Percentiles rank a stretch among this genome's conserved stretches.
These are phyloP conservation scores for Zygnema circumcarinatum DNA, from an alignment of 139 green algal genomes.

Conservation along the genomic window DNA sequence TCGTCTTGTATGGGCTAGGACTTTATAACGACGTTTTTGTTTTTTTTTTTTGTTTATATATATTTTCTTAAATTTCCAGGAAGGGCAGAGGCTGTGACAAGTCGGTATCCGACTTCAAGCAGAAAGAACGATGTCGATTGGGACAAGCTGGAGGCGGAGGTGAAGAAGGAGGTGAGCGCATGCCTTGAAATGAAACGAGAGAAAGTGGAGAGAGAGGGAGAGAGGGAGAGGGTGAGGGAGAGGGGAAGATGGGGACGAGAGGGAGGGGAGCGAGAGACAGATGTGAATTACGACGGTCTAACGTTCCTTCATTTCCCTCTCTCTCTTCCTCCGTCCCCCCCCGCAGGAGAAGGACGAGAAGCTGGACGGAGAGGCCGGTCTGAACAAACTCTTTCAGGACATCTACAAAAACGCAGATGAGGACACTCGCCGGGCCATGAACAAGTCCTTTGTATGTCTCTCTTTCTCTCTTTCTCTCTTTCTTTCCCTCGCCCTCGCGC, in stretches of 20 bases:
- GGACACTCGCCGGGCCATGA: slow-evolving; percentile 93
- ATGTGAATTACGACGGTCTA: no score
- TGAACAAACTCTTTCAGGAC: slow-evolving; percentile 81
- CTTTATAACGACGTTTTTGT: slow-evolving; percentile 1
- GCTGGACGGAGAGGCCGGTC: slow-evolving; percentile 78
- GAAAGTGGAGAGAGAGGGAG: no score
- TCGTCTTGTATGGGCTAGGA: not conserved
- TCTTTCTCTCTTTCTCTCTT: slow-evolving; percentile 35
- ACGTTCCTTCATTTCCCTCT: no score
- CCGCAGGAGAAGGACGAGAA: slow-evolving; percentile 86
- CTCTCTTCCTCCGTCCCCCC: no score
- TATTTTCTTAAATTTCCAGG: not conserved
- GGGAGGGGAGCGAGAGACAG: no score
- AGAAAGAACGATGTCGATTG: slow-evolving; percentile 48
- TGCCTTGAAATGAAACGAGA: no score
- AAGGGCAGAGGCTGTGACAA: not conserved
- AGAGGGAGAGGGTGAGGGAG: no score
- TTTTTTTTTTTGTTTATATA: slow-evolving; percentile 33
- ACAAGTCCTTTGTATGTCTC: slow-evolving; percentile 86
- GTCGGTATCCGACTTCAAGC: slow-evolving; percentile 30
- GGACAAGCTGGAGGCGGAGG: slow-evolving; percentile 56
- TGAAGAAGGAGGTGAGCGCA: slow-evolving; percentile 56
- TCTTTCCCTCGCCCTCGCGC: no score
- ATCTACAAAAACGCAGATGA: slow-evolving; percentile 82
- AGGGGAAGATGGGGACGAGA: no score